Conservation (phyloP, 192 early-diverging fungal species). For the Entrophospora sp. region DNA sequence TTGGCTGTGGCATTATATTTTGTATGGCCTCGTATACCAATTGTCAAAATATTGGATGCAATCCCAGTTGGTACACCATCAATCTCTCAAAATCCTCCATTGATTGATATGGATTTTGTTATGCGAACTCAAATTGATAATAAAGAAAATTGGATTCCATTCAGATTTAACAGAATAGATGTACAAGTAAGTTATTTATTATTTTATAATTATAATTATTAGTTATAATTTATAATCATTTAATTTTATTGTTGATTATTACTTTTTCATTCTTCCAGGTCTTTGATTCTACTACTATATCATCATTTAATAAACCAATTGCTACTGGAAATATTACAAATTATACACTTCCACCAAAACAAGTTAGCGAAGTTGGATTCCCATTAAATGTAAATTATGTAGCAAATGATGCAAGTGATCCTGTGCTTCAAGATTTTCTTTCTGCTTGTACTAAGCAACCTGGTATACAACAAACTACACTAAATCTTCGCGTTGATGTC, state of each 20-base stretch:
- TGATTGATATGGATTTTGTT: not conserved
- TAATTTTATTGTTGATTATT: no score
- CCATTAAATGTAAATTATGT: not conserved
- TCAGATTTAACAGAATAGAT: not conserved
- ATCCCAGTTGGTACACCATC: not conserved
- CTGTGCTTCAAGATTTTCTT: not conserved
- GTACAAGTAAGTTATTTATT: not conserved
- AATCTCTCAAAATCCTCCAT: not conserved
- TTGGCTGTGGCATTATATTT: not conserved
- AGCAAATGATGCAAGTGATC: not conserved
- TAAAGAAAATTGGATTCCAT: conserved; percentile 8
- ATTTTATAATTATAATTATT: no score
- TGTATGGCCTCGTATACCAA: conserved; percentile 4
- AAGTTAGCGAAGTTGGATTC: not conserved
- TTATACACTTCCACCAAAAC: not conserved
- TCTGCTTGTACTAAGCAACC: not conserved
- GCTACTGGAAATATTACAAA: not conserved
- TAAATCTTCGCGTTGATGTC: not conserved
- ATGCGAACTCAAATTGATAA: not conserved
- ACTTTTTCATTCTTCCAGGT: no score
- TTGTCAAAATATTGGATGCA: not conserved
- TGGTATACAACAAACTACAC: not conserved
- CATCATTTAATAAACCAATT: not conserved
- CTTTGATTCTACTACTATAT: not conserved
- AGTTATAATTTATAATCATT: no score